Conservation (phyloP, 768 basidiomycete species). For the Russula ochroleuca region DNA sequence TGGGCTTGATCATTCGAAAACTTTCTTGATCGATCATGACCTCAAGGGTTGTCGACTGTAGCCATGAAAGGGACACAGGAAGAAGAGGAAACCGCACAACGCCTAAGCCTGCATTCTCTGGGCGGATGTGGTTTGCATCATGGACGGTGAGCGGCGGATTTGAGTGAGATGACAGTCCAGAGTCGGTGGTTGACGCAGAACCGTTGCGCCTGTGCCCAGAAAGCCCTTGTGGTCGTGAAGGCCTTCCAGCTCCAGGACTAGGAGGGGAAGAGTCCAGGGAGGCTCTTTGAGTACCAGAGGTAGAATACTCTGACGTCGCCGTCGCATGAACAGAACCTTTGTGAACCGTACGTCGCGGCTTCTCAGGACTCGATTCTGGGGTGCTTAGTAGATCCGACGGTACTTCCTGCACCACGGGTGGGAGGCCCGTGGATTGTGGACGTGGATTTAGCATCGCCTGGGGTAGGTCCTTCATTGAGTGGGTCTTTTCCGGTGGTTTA, state of each 20-base stretch:
- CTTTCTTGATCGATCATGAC: slow-evolving; percentile 83
- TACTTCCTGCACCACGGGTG: background rate
- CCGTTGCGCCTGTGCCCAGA: background rate
- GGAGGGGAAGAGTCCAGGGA: background rate
- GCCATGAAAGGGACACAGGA: slow-evolving; percentile 47
- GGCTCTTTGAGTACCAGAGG: background rate
- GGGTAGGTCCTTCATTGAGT: background rate
- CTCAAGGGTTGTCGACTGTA: slow-evolving; percentile 51
- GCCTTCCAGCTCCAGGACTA: background rate
- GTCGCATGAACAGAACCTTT: slow-evolving; percentile 8
- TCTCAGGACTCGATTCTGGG: slow-evolving; percentile 13
- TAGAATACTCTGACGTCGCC: background rate
- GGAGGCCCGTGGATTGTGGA: background rate
- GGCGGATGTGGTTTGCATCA: background rate
- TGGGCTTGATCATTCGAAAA: slow-evolving; percentile 58
- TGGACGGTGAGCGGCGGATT: background rate
- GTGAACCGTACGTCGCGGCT: background rate
- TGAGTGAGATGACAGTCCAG: background rate
- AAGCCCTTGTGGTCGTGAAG: background rate
- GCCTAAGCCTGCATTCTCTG: background rate
- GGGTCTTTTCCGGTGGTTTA: background rate
- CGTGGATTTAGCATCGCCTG: background rate
- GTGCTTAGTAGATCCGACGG: background rate
- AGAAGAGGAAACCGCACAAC: slow-evolving; percentile 28
- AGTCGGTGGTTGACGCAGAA: slow-evolving; percentile 15